A percentile compares a stretch with the other conserved stretches of the same genome.
phyloP scores from a whole-genome alignment of 2,329 filamentous ascomycete species.

The Phialocephala subalpina region DNA sequence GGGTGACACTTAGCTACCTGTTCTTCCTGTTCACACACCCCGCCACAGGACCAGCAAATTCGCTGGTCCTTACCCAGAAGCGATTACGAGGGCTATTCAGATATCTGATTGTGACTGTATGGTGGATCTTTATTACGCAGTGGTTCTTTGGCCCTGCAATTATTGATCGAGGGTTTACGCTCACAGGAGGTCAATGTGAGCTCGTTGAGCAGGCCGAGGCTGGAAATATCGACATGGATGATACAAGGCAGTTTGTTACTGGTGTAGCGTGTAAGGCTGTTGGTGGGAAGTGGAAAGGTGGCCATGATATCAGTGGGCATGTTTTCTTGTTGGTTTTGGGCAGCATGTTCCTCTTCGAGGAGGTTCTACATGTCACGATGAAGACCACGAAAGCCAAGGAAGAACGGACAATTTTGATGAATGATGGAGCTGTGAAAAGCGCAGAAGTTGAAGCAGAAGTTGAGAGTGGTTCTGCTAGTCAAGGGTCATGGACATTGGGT shows the following conservation, averaged over 20 bases:
- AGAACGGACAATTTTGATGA: slow-evolving; percentile 71
- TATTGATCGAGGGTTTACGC: slow-evolving; percentile 88
- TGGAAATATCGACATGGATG: slow-evolving; percentile 54
- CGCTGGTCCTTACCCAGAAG: slow-evolving; percentile 50
- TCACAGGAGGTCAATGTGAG: slow-evolving; percentile 87
- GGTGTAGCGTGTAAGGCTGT: slow-evolving; percentile 82
- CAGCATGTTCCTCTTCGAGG: slow-evolving; percentile 82
- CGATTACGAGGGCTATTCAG: slow-evolving; percentile 68
- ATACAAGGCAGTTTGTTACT: slow-evolving; percentile 65
- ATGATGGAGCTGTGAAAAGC: slow-evolving; percentile 70
- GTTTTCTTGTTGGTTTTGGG: slow-evolving; percentile 91
- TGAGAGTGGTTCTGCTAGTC: slow-evolving; percentile 23
- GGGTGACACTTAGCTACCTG: slow-evolving; percentile 80
- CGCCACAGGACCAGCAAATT: slow-evolving; percentile 51
- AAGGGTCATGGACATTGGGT: slow-evolving; percentile 51
- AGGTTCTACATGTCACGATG: slow-evolving; percentile 72
- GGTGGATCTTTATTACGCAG: slow-evolving; percentile 90
- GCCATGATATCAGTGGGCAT: slow-evolving; percentile 95
- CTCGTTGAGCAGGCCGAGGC: slow-evolving; percentile 57
- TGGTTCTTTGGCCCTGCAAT: slow-evolving; percentile 95
- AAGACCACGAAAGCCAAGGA: slow-evolving; percentile 57
- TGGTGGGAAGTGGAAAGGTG: slow-evolving; percentile 88
- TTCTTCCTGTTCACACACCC: slow-evolving; percentile 76
- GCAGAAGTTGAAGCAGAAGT: slow-evolving; percentile 56
- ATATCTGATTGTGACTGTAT: slow-evolving; percentile 75